phyloP scores from a whole-genome alignment of 768 basidiomycete species.

The Termitomyces sp. region DNA sequence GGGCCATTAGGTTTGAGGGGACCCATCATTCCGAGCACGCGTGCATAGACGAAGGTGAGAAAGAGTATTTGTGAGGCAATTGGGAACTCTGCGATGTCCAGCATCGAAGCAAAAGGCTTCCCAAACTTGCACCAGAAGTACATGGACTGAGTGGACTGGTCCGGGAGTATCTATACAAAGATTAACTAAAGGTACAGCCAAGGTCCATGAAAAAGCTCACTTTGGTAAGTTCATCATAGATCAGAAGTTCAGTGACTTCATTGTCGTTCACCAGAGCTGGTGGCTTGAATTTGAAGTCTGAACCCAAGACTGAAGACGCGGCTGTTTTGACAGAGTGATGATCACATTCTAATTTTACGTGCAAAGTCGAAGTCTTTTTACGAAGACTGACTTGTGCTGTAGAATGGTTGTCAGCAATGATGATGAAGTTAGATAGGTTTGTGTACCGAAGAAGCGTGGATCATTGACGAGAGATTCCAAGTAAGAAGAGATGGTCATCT shows the following conservation, averaged over 20 bases:
- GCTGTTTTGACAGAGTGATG: conserved; percentile 9
- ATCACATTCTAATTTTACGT: background rate
- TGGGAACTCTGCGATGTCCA: conserved; percentile 25
- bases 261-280: conserved; percentile 5
- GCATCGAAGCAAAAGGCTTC: conserved; percentile 28
- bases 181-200: background rate
- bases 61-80: conserved; percentile 24
- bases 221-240: background rate
- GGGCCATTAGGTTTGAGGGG: conserved; percentile 14
- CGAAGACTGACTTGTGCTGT: conserved; percentile 4
- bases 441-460: no score
- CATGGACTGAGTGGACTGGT: conserved; percentile 10
- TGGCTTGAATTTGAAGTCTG: background rate
- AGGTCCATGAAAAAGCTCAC: no score
- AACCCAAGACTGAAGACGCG: conserved; percentile 11
- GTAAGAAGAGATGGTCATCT: no score
- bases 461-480: no score
- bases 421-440: no score
- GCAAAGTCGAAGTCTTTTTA: background rate
- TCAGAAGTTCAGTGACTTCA: conserved; percentile 11
- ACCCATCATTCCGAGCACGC: conserved; percentile 1
- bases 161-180: background rate
- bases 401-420: no score
- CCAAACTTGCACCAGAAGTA: conserved; percentile 29
- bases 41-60: conserved; percentile 29